Conservation (phyloP, 805 yeast species). For the Schizosaccharomyces pombe region DNA sequence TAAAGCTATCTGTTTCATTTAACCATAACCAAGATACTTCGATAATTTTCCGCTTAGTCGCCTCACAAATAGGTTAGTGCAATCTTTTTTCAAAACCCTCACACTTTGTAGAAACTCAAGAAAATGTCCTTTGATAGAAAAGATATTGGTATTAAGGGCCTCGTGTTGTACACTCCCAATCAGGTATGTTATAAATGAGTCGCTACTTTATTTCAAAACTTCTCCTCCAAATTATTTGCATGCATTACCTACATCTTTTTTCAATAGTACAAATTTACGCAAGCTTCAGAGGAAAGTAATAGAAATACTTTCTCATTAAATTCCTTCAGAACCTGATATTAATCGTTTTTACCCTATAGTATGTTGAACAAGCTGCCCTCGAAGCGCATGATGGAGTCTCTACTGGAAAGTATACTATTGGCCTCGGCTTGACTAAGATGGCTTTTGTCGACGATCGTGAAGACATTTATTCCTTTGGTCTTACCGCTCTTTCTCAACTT, state of each 20-base stretch:
- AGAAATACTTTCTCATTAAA: conserved; percentile 2
- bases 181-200: no score
- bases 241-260: no score
- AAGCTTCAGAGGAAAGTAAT: background rate
- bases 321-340: background rate
- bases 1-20: no score
- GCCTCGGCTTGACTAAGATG: conserved; percentile 96
- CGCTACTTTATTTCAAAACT: no score
- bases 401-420: conserved; percentile 91
- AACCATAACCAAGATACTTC: no score
- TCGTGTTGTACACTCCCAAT: conserved; percentile 75
- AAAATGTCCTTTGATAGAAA: conserved; percentile 9
- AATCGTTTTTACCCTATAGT: conserved; percentile 15
- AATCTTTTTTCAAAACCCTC: no score
- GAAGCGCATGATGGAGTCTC: conserved; percentile 72
- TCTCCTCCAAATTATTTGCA: no score
- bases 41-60: no score
- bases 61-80: no score
- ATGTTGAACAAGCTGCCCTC: conserved; percentile 68
- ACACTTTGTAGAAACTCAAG: no score
- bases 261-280: background rate
- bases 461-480: conserved; percentile 81
- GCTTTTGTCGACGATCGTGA: conserved; percentile 91
- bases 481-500: conserved; percentile 64
- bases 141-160: conserved; percentile 90